Evolutionary conservation across 768 basidiomycete genomes (phyloP).

Genomic region (Symmetrospora coprosmae): DNA sequence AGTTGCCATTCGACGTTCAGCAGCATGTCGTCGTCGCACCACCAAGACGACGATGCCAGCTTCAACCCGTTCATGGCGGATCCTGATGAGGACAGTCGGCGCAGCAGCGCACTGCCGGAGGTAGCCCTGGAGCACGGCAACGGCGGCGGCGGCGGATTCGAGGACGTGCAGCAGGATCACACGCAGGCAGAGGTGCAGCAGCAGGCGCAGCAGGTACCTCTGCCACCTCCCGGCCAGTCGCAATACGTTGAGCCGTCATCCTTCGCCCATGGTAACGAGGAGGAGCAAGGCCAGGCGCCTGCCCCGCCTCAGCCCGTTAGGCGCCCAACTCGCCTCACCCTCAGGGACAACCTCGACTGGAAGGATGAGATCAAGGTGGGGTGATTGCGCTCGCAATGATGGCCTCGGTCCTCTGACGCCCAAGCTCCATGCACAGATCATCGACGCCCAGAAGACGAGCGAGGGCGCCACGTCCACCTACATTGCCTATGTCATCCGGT

Average conservation of each 20-base stretch:
- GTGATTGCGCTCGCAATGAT: no score
- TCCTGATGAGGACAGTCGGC: not conserved
- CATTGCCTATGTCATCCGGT: constrained; percentile 77
- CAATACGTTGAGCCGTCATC: not conserved
- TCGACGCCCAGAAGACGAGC: constrained; percentile 88
- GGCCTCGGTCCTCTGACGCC: no score
- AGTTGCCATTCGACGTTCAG: not conserved
- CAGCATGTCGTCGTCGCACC: constrained; percentile 15
- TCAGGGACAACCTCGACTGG: constrained; percentile 17
- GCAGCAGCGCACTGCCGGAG: not conserved
- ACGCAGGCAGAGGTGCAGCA: not conserved
- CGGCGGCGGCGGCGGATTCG: not conserved
- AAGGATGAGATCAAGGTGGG: constrained; percentile 23
- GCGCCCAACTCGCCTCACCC: not conserved
- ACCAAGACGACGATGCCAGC: not conserved
- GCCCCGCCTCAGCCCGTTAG: not conserved
- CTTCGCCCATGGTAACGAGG: no score
- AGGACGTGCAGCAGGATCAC: not conserved
- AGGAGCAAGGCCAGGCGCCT: not conserved
- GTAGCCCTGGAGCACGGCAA: not conserved
- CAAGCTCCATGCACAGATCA: constrained; percentile 52
- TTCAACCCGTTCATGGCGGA: constrained; percentile 10
- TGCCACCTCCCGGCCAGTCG: not conserved
- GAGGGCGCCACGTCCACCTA: constrained; percentile 76
- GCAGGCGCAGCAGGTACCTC: not conserved